Base-by-base conservation (phyloP, 2,329 filamentous ascomycete species). In the Catunica adiposa region DNA sequence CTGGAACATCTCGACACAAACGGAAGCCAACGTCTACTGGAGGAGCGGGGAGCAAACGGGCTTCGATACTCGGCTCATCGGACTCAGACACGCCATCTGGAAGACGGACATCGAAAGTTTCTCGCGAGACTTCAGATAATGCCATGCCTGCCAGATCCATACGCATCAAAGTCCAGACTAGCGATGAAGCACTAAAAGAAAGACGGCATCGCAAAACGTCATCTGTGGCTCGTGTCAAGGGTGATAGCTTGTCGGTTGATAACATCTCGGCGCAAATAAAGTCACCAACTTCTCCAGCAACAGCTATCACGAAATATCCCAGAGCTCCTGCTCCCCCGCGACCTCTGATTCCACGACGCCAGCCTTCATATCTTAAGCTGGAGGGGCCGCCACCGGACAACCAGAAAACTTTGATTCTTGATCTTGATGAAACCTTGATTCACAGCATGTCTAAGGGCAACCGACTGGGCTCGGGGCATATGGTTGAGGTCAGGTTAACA, bases 371-470 rank as follows among this genome's bases (percentile, higher is more conserved):
- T 66, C 78, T 87, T 44, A 79, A 82, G 57, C 66, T 78, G 26
- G 73, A 78, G 57, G 70, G 78, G 59, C n/a, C 26, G 57, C 63
- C 68, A 62, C 69, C 69, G 52, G 72, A 79, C 48, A 81, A 83
- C 59, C 84, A 92, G 64, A 98, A 98, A 74, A 98, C 92, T 0
- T 71, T 98, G 58, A 89, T 98, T 61, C 76, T 98, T 54, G 92
- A 98, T 67, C 79, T 98, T 17, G 92, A 98, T 68, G 92, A 98
- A 70, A 98, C 92, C 0, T 72, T 98, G 62, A 98, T 98, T 62
- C 92, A 98, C 74, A 96, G 89, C 68, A 89, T 97, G 77, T 89
- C 90, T 59, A 96, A 96, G 67, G 92, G 92, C 29, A 89, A 90
- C 54, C 80, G 90, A 58, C 95, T 95, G 83, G 90, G 87, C 63